A percentile compares a stretch with the other conserved stretches of the same genome.
Conservation (phyloP, 495 filamentous ascomycete genomes). For the Apodospora peruviana region DNA sequence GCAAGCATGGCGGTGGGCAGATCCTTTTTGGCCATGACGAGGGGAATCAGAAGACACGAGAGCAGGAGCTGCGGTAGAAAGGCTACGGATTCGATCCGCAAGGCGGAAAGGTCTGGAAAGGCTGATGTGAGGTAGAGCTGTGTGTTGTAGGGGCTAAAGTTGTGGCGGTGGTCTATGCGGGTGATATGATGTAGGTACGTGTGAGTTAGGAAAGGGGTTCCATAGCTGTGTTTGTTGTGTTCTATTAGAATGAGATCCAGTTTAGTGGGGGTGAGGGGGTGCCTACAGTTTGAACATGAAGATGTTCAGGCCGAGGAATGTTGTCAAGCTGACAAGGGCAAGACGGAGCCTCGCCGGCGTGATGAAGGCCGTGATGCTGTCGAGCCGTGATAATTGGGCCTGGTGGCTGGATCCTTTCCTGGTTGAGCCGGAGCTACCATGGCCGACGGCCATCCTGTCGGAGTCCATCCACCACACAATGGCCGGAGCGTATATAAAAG, state of each 20-base stretch:
- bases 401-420: neutral
- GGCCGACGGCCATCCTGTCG: constrained; percentile 26
- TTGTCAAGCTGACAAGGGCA: constrained; percentile 56
- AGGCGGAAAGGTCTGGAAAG: constrained; percentile 22
- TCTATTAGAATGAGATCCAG: neutral
- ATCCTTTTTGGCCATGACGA: constrained; percentile 75
- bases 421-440: neutral
- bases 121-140: constrained; percentile 80
- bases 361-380: constrained; percentile 45
- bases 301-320: constrained; percentile 66
- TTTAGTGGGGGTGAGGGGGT: neutral
- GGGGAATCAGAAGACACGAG: constrained; percentile 68
- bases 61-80: constrained; percentile 84
- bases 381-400: constrained; percentile 5
- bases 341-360: constrained; percentile 59
- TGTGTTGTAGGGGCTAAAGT: constrained; percentile 94
- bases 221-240: constrained; percentile 46
- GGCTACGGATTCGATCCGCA: constrained; percentile 69
- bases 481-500: constrained; percentile 84
- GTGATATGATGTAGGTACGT: constrained; percentile 90
- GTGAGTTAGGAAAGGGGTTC: constrained; percentile 71
- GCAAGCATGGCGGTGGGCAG: constrained; percentile 86
- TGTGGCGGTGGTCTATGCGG: constrained; percentile 93
- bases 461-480: constrained; percentile 84
- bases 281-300: constrained; percentile 71